Evolutionary conservation across 2,329 filamentous ascomycete species (phyloP), one percentile per base, ranked within the genome.

Genomic region (Juglanconis sp.): DNA sequence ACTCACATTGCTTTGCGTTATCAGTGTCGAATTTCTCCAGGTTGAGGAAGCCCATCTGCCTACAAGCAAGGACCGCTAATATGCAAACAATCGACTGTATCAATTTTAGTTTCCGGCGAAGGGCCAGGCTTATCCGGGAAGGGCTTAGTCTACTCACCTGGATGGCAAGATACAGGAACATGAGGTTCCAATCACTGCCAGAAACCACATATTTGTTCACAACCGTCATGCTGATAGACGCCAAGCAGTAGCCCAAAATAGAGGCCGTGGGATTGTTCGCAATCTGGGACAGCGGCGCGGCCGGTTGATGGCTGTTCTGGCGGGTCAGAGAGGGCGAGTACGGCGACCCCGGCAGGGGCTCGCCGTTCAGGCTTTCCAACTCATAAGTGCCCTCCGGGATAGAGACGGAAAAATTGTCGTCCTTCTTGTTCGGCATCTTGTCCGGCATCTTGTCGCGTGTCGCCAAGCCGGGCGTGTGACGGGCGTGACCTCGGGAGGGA

Each of bases 151-250:
- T n/a, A 71, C 85, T 70, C 85, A 96, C 94, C 87, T 98, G 95
- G 63, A 98, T 84, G 63, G 87, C 89, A 62, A 99, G 85, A 69
- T 97, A 89, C 77, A 99, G 91, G 77, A 98, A 96, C 77, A 96
- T 96, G 70, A 99, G 79, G 77, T 99, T 99, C 85, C 96, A 99
- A 66, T 89, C 85, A 54, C 84, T 83, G 63, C 95, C 95, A 7
- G 92, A 97, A 51, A 99, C 86, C 64, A 97, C 93, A 75, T 96
- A 99, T 82, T 99, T 99, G 80, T 99, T 99, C 75, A 96, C 95
- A n/a, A 97, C 91, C 6, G 95, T 99, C 95, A 99, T 99, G 75
- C 94, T 85, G 72, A 99, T 99, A 15, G 93, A 97, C 56, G 94
- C 91, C 70, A 90, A 81, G 76, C 95, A 99, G 81, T 99, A 99